A percentile compares a stretch with the other conserved stretches of the same genome.
phyloP scores from a whole-genome alignment of 352 stramenopile genomes.

The Phytophthora cryptogea region DNA sequence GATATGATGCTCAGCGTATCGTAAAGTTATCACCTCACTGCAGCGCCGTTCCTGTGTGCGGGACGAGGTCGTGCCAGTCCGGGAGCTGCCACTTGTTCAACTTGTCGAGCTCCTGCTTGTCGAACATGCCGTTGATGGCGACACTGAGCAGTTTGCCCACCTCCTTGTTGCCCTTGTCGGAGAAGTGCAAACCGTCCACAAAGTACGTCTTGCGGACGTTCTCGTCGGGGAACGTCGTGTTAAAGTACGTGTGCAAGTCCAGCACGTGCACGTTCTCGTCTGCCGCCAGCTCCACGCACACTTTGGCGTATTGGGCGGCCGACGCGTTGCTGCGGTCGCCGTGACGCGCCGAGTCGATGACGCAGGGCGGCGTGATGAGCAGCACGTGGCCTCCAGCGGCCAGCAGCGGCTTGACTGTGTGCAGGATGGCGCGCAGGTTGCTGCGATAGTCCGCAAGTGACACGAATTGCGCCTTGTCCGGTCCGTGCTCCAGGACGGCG shows the following conservation, averaged over 20 bases:
- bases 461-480: slow-evolving; percentile 47
- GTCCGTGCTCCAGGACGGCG: slow-evolving; percentile 45
- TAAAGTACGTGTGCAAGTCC: slow-evolving; percentile 57
- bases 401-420: slow-evolving; percentile 26
- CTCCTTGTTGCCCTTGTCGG: slow-evolving; percentile 49
- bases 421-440: slow-evolving; percentile 48
- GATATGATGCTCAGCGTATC: too few relatives aligned
- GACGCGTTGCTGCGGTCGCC: slow-evolving; percentile 53
- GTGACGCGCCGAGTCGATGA: slow-evolving; percentile 44
- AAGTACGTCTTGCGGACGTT: slow-evolving; percentile 34
- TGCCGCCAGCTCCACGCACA: slow-evolving; percentile 42
- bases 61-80: slow-evolving; percentile 43
- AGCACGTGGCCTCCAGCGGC: slow-evolving; percentile 31
- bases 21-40: too few relatives aligned
- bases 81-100: slow-evolving; percentile 47
- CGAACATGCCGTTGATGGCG: slow-evolving; percentile 38
- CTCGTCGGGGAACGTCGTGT: slow-evolving; percentile 41
- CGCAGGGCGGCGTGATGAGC: slow-evolving; percentile 39
- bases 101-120: slow-evolving; percentile 25
- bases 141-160: slow-evolving; percentile 29
- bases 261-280: slow-evolving; percentile 48
- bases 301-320: slow-evolving; percentile 49
- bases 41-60: slow-evolving; percentile 10
- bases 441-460: slow-evolving; percentile 43
- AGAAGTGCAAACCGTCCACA: slow-evolving; percentile 64